phyloP scores from a whole-genome alignment of 768 basidiomycete genomes.

The Suillus placidus region DNA sequence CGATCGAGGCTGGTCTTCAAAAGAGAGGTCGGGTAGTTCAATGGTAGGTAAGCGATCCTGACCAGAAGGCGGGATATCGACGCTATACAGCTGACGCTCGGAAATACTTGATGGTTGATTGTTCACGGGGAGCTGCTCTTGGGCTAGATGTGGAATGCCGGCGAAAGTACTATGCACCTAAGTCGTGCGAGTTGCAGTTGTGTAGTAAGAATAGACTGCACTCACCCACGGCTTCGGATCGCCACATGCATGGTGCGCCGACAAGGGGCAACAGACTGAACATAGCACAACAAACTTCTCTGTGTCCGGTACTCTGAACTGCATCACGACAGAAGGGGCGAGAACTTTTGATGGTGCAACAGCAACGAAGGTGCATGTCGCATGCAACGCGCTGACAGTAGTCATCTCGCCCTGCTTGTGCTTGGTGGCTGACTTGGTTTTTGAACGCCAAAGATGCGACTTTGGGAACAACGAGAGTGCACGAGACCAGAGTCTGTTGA shows the following conservation, averaged over 20 bases:
- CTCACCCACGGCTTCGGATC: neutral
- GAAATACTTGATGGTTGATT: neutral
- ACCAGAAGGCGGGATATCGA: neutral
- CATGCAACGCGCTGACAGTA: conserved; percentile 27
- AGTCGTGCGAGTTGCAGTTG: neutral
- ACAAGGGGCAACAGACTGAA: neutral
- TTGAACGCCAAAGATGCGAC: conserved; percentile 9
- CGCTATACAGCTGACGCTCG: neutral
- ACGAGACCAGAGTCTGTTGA: neutral
- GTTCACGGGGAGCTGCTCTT: conserved; percentile 2
- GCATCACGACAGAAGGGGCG: conserved; percentile 25
- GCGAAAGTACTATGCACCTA: neutral
- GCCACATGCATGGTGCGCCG: neutral
- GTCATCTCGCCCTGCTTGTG: conserved; percentile 12
- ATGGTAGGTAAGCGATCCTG: neutral
- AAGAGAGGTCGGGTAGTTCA: neutral
- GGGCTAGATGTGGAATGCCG: neutral
- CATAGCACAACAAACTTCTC: conserved; percentile 13
- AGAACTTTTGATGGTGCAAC: conserved; percentile 28
- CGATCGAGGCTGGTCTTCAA: neutral
- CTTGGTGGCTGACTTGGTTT: neutral
- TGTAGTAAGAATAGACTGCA: neutral
- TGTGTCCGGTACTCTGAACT: conserved; percentile 21
- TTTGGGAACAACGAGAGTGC: neutral
- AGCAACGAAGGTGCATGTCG: conserved; percentile 26